Base-by-base conservation (phyloP, 2,329 filamentous ascomycete species). In the Paramyrothecium roridum region DNA sequence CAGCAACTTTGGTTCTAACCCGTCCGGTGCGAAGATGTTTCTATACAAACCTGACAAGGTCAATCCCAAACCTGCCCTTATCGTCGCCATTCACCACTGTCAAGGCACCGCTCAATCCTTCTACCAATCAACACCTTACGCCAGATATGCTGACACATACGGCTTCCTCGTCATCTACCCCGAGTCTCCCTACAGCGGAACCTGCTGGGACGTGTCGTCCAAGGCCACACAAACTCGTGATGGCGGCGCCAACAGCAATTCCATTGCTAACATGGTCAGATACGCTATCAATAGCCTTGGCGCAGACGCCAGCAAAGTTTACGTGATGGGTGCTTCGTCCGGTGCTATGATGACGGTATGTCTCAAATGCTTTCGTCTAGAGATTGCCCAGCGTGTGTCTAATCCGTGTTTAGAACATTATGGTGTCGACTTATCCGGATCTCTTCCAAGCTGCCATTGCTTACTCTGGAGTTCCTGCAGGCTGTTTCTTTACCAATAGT, bases 181-280 rank as follows among this genome's bases (percentile, higher is more conserved):
- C 2, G 72, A 73, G 61, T 76, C 71, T 6, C 63, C 62, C 4
- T 63, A 63, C 26, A 64, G 64, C 17, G 75, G 73, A 34, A 75
- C 66, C 43, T 87, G 84, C 70, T 87, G 83, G 78, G 84, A 87
- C 60, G 83, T 86, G 6, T 77, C 80, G 6, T 82, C 78, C 12
- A 73, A 74, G 43, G 74, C 71, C 26, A 71, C 78, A 0, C 70
- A 83, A 8, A 78, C 75, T 2, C 80, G 80, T 57, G 70, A 78
- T 52, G 80, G 80, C 13, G 80, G 80, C 6, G 78, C 76, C 12
- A 77, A 81, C 60, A 78, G 74, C 56, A 76, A 76, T 49, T 72
- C 74, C 2, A 81, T 84, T 50, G 79, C 76, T 34, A 80, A 78
- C 63, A 83, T 84, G 81, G 79, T 82, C 56, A 72, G 70, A 37